Conservation (phyloP, 495 filamentous ascomycete genomes). For the Penicilliopsis zonata region DNA sequence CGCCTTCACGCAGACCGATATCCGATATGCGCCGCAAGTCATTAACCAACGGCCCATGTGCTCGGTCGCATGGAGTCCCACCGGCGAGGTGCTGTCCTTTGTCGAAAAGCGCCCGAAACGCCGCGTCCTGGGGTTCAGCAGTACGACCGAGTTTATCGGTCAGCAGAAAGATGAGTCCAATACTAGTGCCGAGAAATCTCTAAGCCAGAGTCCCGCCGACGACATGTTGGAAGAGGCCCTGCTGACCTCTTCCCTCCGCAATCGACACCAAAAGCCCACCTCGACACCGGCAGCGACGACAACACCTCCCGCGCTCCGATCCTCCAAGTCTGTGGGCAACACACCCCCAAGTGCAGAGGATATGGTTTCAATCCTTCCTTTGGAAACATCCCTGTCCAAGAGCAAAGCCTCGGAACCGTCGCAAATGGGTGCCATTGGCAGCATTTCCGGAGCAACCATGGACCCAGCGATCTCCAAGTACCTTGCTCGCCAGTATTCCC, state of each 20-base stretch:
- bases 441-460: constrained; percentile 40
- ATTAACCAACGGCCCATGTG: constrained; percentile 45
- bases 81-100: constrained; percentile 34
- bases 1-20: constrained; percentile 77
- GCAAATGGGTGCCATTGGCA: constrained; percentile 51
- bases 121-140: constrained; percentile 20
- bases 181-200: constrained; percentile 28
- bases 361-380: constrained; percentile 36
- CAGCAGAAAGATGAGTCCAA: constrained; percentile 19
- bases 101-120: constrained; percentile 34
- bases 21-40: constrained; percentile 69
- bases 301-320: too few species aligned
- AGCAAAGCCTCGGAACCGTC: constrained; percentile 38
- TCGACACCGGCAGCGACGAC: too few species aligned
- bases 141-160: constrained; percentile 22
- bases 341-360: constrained; percentile 47
- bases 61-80: constrained; percentile 34
- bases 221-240: constrained; percentile 49
- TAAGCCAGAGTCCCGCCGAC: constrained; percentile 56
- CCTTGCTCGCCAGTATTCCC: constrained; percentile 45
- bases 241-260: constrained; percentile 34
- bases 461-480: constrained; percentile 43
- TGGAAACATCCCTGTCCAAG: constrained; percentile 50
- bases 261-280: constrained; percentile 21
- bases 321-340: constrained; percentile 29